A percentile compares a stretch with the other conserved stretches of the same genome.
Evolutionary conservation across 129 eudicot species (phyloP).

Genomic region (Gnaphalium uliginosum): DNA sequence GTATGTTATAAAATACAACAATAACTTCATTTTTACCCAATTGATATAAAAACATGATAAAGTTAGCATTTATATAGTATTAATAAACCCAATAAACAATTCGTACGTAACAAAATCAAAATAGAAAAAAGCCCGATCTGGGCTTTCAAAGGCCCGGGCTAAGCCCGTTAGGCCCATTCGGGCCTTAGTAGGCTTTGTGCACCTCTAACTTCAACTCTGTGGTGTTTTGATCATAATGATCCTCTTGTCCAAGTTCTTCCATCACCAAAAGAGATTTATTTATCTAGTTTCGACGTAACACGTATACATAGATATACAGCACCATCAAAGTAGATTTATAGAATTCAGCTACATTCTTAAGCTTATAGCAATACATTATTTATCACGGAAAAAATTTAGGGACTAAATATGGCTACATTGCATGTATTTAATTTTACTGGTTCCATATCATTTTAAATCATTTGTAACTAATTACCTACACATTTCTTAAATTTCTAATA

Average conservation of each 20-base stretch:
- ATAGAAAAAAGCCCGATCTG: no score
- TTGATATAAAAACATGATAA: no score
- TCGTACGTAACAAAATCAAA: no score
- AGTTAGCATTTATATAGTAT: no score
- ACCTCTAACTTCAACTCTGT: no score
- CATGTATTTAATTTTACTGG: neutral
- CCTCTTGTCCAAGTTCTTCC: neutral
- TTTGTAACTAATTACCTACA: neutral
- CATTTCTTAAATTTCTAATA: neutral
- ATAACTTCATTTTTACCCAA: no score
- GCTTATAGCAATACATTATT: neutral
- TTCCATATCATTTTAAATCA: neutral
- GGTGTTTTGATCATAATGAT: neutral
- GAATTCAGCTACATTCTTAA: neutral
- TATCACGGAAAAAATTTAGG: neutral
- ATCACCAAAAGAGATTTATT: neutral
- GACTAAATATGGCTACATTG: conserved; percentile 3
- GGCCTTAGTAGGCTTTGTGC: no score
- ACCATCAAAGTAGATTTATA: neutral
- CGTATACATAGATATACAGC: neutral
- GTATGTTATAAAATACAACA: no score
- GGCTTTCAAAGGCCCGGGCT: no score
- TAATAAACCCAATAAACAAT: no score
- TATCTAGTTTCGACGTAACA: neutral
- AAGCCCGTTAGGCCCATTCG: no score